These are phyloP conservation scores for Alternaria viburni DNA, from an alignment of 2,329 filamentous ascomycete genomes.

Conservation along the genomic window DNA sequence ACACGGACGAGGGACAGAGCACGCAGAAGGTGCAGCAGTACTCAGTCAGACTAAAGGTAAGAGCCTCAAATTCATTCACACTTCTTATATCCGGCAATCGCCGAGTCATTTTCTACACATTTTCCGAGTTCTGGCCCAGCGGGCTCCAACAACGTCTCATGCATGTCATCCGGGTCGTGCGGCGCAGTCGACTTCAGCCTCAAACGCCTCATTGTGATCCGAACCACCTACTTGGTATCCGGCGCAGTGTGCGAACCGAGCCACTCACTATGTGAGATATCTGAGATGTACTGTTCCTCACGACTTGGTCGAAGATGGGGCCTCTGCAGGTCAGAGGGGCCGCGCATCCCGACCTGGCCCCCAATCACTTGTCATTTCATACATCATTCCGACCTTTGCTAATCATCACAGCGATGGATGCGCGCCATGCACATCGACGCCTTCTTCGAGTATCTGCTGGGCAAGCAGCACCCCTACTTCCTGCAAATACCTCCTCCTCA, in stretches of 20 bases:
- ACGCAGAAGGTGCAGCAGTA: conserved; percentile 95
- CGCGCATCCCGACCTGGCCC: neutral
- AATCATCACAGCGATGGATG: conserved; percentile 78
- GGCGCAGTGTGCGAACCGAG: conserved; percentile 4
- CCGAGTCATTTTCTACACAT: neutral
- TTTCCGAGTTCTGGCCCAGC: neutral
- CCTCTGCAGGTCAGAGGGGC: conserved; percentile 1
- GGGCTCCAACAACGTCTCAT: conserved; percentile 5
- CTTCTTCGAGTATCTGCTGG: conserved; percentile 88
- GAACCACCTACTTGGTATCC: conserved; percentile 3
- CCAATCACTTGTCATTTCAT: neutral
- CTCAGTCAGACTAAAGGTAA: conserved; percentile 86
- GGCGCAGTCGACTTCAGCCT: conserved; percentile 7
- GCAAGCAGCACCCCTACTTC: conserved; percentile 80
- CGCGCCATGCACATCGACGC: conserved; percentile 94
- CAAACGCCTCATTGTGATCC: conserved; percentile 9
- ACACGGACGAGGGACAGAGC: conserved; percentile 82
- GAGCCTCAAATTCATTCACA: conserved; percentile 13
- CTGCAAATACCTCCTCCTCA: conserved; percentile 72
- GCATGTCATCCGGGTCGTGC: conserved; percentile 12
- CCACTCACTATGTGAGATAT: neutral
- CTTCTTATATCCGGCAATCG: neutral
- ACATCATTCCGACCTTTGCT: conserved; percentile 1
- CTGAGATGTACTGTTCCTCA: neutral
- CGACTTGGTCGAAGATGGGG: neutral